Evolutionary conservation across 2,329 filamentous ascomycete species (phyloP), one percentile per base, ranked within the genome.

Genomic region (Nakataea oryzae): DNA sequence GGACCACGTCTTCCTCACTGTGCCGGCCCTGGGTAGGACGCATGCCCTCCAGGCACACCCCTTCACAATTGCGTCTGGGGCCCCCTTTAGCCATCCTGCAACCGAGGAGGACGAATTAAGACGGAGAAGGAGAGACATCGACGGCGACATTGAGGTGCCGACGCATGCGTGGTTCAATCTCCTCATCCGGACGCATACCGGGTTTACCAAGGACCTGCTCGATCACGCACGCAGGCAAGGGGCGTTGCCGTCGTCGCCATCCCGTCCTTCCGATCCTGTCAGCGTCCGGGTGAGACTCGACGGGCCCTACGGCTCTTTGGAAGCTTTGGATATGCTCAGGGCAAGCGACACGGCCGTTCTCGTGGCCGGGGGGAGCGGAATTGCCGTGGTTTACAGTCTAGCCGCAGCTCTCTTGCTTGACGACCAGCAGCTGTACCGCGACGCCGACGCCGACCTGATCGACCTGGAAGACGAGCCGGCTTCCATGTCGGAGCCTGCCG

Each of bases 11-110:
- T 88, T 88, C 71, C 69, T 88, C 62, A 82, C 81, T 1, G 73
- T 88, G 0, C 85, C 85, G 0, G 74, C 73, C 0, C 75, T 88
- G 7, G 80, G 79, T 2, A 70, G 72, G 3, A 79, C 75, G 61
- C 80, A 86, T 67, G 68, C 73, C 3, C 69, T 86, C 1, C 86
- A 88, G 71, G 78, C 85, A 0, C 86, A 89, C 68, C 86, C 86
- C 0, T 88, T 88, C 71, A 88, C 85, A 11, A 86, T 89, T 62
- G 81, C 85, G 21, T 87, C 85, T 2, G 78, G 80, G 0, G 83
- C 84, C 12, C 81, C 83, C 17, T 30, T 30, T 30, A 29, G 32
- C 24, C 24, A 41, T 11, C 54, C 60, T 11, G 17, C n/a, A 1
- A 13, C 56, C 5, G 56, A 58, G 2, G 14, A 29, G 11, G 14